phyloP scores from a whole-genome alignment of 2,329 filamentous ascomycete species.

The Cladosporium sp. region DNA sequence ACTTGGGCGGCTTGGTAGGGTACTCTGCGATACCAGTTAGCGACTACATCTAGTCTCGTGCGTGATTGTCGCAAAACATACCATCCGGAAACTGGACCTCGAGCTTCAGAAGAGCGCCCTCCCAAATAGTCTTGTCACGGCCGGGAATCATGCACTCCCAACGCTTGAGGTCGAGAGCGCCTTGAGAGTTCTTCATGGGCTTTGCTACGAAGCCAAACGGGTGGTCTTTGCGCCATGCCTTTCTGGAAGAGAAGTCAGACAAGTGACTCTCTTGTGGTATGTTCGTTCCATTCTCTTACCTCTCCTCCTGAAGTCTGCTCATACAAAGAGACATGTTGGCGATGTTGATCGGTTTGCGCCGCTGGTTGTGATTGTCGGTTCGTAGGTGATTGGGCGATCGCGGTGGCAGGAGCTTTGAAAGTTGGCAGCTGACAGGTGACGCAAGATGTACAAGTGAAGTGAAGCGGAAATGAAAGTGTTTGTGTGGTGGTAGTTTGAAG shows the following conservation, averaged over 20 bases:
- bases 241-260: constrained; percentile 50
- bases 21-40: constrained; percentile 61
- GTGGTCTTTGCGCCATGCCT: constrained; percentile 95
- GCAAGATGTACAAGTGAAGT: background rate
- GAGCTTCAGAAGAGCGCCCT: constrained; percentile 94
- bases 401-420: too few relatives aligned
- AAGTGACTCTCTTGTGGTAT: constrained; percentile 13
- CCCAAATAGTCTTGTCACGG: constrained; percentile 96
- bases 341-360: constrained; percentile 11
- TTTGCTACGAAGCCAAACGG: constrained; percentile 97
- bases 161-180: constrained; percentile 82
- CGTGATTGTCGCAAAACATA: constrained; percentile 42
- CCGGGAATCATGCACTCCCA: constrained; percentile 98
- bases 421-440: background rate
- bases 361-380: background rate
- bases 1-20: constrained; percentile 97
- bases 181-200: constrained; percentile 71
- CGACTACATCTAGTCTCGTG: background rate
- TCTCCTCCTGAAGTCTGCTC: constrained; percentile 82
- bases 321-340: constrained; percentile 74
- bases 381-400: background rate
- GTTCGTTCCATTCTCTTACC: constrained; percentile 49
- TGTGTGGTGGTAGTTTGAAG: too few relatives aligned
- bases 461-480: background rate
- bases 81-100: constrained; percentile 90